phyloP scores from a whole-genome alignment of 164 flowering plant genomes.

The Aristolochia contorta region DNA sequence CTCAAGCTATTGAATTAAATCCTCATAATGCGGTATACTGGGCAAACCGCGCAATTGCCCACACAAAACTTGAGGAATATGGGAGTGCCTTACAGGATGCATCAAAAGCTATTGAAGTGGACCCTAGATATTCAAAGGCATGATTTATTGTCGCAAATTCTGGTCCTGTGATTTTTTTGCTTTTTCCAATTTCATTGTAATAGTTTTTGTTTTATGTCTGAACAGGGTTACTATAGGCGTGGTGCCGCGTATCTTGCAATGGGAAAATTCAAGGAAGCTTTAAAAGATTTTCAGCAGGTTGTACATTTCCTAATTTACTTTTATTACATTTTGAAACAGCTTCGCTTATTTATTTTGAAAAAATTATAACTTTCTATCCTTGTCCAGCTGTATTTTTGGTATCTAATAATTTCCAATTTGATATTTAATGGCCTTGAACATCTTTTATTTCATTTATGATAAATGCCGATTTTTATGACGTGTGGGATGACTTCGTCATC shows the following conservation, averaged over 20 bases:
- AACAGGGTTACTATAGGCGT: constrained; percentile 88
- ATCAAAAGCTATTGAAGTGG: constrained; percentile 79
- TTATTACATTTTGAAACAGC: no score
- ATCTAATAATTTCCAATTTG: background rate
- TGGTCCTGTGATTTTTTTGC: background rate
- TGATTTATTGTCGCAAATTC: background rate
- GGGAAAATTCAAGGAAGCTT: constrained; percentile 98
- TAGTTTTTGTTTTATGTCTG: background rate
- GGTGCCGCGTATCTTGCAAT: constrained; percentile 95
- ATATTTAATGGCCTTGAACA: no score
- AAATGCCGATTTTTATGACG: no score
- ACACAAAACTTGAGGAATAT: constrained; percentile 89
- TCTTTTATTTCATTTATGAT: no score
- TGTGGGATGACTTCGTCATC: no score
- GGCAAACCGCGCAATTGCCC: constrained; percentile 96
- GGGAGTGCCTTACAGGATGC: constrained; percentile 97
- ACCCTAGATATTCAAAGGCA: constrained; percentile 89
- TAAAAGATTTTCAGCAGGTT: constrained; percentile 97
- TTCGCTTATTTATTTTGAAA: background rate
- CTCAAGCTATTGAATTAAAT: constrained; percentile 72
- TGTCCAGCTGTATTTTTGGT: background rate
- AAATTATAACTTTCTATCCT: no score
- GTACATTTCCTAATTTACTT: background rate
- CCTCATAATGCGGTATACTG: constrained; percentile 77
- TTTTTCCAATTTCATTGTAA: constrained; percentile 13